Conservation (phyloP, 257 asterid species). For the Nyctanthes arbortristis region DNA sequence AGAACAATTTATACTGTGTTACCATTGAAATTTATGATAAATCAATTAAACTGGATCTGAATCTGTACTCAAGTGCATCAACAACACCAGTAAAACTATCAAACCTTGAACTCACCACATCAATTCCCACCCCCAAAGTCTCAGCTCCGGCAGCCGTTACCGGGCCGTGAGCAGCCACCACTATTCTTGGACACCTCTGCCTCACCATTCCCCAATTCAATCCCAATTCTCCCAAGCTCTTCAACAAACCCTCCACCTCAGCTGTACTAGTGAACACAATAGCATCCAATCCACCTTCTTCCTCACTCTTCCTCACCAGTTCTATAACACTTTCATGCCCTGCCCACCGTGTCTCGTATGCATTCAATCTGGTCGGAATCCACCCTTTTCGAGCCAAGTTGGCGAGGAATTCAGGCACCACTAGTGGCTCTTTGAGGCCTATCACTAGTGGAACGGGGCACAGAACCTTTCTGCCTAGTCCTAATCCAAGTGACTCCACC, state of each 20-base stretch:
- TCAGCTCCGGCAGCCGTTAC: slow-evolving; percentile 90
- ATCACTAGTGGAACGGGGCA: slow-evolving; percentile 76
- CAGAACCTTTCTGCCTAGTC: slow-evolving; percentile 51
- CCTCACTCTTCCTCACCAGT: slow-evolving; percentile 47
- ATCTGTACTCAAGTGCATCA: slow-evolving; percentile 52
- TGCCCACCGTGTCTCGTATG: slow-evolving; percentile 76
- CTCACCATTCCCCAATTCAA: slow-evolving; percentile 68
- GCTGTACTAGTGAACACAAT: slow-evolving; percentile 77
- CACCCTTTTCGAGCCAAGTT: slow-evolving; percentile 57
- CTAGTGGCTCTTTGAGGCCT: slow-evolving; percentile 77
- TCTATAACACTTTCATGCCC: slow-evolving; percentile 40
- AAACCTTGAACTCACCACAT: slow-evolving; percentile 70
- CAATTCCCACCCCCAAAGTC: slow-evolving; percentile 71
- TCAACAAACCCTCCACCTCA: slow-evolving; percentile 87
- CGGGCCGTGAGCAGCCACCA: slow-evolving; percentile 87
- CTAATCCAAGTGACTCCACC: slow-evolving; percentile 60
- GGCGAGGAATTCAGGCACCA: slow-evolving; percentile 60
- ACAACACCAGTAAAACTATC: slow-evolving; percentile 71
- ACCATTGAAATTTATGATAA: too few relatives aligned
- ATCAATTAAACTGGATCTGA: too few relatives aligned
- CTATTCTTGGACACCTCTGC: slow-evolving; percentile 65
- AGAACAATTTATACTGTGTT: too few relatives aligned
- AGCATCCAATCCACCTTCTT: slow-evolving; percentile 64
- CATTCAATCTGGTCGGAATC: slow-evolving; percentile 53
- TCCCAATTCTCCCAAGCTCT: slow-evolving; percentile 64